Evolutionary conservation across 768 basidiomycete species (phyloP), one percentile per base, ranked within the genome.

Genomic region (Pleurotus tuber-regium): DNA sequence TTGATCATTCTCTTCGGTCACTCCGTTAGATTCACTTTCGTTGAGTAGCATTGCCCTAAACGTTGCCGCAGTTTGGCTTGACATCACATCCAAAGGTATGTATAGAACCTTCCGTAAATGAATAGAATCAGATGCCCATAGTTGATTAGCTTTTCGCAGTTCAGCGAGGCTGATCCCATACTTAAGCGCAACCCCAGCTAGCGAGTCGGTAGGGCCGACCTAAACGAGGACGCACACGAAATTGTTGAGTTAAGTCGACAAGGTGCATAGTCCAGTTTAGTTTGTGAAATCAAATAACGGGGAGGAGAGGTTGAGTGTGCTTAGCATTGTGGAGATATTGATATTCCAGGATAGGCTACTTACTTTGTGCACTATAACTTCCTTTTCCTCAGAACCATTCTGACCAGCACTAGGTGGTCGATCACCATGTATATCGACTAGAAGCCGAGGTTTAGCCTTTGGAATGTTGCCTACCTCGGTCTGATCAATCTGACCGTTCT

Each of bases 121-220:
- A 40, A 99, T 89, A 1, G 92, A 79, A 64, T 98, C 97, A 5
- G 90, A 87, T 4, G 92, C 66, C 97, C 97, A 99, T 6, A 99
- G 74, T 57, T 94, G 91, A 66, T 99, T 99, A 42, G 86, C 85
- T 58, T 84, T 78, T 42, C 95, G 86, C 10, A 99, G 78, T 11
- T 88, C 86, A 23, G 90, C 79, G 48, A 97, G 73, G 14, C 86
- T 79, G 49, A 96, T 86, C 2, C 91, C 92, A 65, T 98, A 97
- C 59, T 86, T 91, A 43, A 98, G 73, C 0, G 96, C 84, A 10
- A 98, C 86, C 23, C 92, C 87, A 12, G 92, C 82, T 25, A 98
- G 71, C 8, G 95, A 89, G 64, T 98, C 95, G 12, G 72, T 77
- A 2, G 82, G 71, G 46, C 75, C 69, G 33, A 98, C 75, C 95